Percentiles rank a stretch among this genome's conserved stretches.
These are phyloP conservation scores for Apiospora kogelbergensis DNA, from an alignment of 2,329 filamentous ascomycete species.

Conservation along the genomic window DNA sequence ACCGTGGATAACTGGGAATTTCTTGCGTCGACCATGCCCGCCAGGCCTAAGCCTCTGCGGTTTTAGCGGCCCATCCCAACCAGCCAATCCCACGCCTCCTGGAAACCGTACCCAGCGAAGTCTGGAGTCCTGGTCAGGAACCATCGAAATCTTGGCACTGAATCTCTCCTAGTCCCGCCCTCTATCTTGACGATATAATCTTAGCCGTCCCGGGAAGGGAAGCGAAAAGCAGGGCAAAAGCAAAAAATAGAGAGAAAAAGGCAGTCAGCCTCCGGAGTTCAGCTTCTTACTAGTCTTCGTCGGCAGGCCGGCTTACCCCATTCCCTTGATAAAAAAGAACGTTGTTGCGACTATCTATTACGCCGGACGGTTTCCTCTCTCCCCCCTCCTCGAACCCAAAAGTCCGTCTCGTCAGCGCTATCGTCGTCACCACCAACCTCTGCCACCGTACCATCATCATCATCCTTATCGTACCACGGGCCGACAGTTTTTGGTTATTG, in stretches of 20 bases:
- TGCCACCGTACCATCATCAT: neutral
- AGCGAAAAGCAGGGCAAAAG: neutral
- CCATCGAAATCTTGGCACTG: neutral
- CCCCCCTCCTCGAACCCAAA: neutral
- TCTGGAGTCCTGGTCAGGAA: neutral
- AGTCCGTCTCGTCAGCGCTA: neutral
- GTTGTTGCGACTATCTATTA: slow-evolving; percentile 5
- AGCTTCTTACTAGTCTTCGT: neutral
- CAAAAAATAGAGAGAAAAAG: neutral
- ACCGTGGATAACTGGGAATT: neutral
- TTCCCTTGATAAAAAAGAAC: slow-evolving; percentile 4
- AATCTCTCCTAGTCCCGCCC: neutral
- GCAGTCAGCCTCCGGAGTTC: neutral
- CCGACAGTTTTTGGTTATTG: neutral
- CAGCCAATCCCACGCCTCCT: slow-evolving; percentile 3
- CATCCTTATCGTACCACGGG: neutral
- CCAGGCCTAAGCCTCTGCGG: slow-evolving; percentile 1
- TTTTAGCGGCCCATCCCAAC: neutral
- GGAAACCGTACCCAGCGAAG: neutral
- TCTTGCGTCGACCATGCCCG: neutral
- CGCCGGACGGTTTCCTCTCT: neutral
- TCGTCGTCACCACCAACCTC: neutral
- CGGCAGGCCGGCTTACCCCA: slow-evolving; percentile 1
- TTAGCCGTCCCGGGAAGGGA: neutral
- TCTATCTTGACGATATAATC: neutral